phyloP scores from a whole-genome alignment of 2,329 filamentous ascomycete genomes.

The Nemania diffusa region DNA sequence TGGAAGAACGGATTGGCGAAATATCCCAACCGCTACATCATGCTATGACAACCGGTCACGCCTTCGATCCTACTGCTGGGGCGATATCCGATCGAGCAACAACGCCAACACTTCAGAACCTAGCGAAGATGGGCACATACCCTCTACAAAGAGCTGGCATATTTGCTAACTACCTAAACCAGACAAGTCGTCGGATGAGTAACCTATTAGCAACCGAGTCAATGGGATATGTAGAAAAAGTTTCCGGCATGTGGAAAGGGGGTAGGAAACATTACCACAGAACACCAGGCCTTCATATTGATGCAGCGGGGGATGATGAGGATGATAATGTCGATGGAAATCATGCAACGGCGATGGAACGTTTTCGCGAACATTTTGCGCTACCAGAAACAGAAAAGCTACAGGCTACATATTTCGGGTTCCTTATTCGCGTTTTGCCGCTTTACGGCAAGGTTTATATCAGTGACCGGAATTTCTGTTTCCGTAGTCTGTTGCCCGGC shows the following conservation, averaged over 20 bases:
- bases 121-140: constrained; percentile 73
- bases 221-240: constrained; percentile 96
- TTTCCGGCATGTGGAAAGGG: constrained; percentile 96
- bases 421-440: constrained; percentile 87
- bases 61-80: constrained; percentile 46
- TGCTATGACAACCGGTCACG: constrained; percentile 53
- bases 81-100: constrained; percentile 44
- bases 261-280: constrained; percentile 88
- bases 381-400: constrained; percentile 85
- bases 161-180: constrained; percentile 84
- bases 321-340: constrained; percentile 70
- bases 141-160: constrained; percentile 85
- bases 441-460: constrained; percentile 98
- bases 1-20: constrained; percentile 35
- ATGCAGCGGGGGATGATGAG: constrained; percentile 65
- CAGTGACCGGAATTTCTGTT: constrained; percentile 88
- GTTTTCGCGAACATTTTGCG: constrained; percentile 90
- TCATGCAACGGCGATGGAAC: constrained; percentile 74
- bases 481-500: constrained; percentile 87
- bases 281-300: constrained; percentile 60
- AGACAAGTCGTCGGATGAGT: constrained; percentile 82
- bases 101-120: constrained; percentile 62
- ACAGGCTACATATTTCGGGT: constrained; percentile 90
- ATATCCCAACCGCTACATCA: constrained; percentile 35
- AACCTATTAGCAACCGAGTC: constrained; percentile 86